Base-by-base conservation (phyloP, 2,329 filamentous ascomycete species). In the Catunica adiposa region DNA sequence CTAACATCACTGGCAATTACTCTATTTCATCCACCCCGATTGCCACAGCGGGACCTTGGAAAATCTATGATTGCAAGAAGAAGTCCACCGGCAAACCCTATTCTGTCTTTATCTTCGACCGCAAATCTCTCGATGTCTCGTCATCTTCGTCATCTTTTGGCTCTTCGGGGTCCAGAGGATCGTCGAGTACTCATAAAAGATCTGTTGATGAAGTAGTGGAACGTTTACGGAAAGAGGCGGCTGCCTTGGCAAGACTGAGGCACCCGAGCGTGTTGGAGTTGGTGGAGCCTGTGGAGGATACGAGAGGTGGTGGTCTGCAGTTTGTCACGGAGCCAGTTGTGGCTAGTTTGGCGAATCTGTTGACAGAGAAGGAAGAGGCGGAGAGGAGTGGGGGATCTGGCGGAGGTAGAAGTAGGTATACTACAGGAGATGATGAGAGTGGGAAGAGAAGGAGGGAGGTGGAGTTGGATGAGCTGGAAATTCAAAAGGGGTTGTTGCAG, bases 1-100 rank as follows among this genome's bases (percentile, higher is more conserved):
- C 86, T 59, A 95, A 96, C 70, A 97, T 98, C 71, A 83, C 82
- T 58, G 82, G 84, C 66, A 94, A 95, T 71, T 98, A 98, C 70
- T 80, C 84, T 62, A 75, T 97, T 61, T 83, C 87, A 22, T 76
- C 82, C 25, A 80, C 79, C 58, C 79, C 85, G 9, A 83, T 80
- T n/a, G 85, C 88, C 53, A 80, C 80, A 54, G 86, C 89, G 15
- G 92, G 92, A 17, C 87, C 89, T 58, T 98, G 92, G 92, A 94
- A 89, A 72, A 92, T 98, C 64, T 90, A 90, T 75, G 89, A 96
- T 71, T 89, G 86, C 58, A 97, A 94, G 74, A 94, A 94, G 72
- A 97, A 96, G 71, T 88, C 85, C 29, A 95, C 89, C 0, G 87
- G 86, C 61, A 94, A 92, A 67, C 69, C 83, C 6, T 92, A 84